Evolutionary conservation across 352 stramenopile species (phyloP), one percentile per base, ranked within the genome.

Genomic region (Phytopythium mirpurense): DNA sequence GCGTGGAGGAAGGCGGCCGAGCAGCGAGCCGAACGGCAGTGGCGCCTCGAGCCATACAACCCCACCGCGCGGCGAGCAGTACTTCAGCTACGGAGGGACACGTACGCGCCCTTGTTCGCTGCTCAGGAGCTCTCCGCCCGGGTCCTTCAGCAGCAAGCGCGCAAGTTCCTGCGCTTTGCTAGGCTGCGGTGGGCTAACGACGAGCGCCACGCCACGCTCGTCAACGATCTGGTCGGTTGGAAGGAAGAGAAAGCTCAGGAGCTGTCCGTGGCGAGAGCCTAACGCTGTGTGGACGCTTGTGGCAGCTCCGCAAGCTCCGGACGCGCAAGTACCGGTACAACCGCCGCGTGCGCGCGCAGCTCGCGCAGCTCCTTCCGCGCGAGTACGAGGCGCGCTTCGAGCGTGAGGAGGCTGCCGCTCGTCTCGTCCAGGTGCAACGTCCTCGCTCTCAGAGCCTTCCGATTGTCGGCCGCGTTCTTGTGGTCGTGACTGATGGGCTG

Each of bases 261-360:
- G 9, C 29, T 32, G 5, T 9, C 29, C 5, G 29, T 32, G 5
- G 5, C 29, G 5, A 5, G 29, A 32, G 8, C 19, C 57, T 16
- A 31, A 14, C 27, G 11, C 31, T 46, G 49, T 46, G 8, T 37
- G 1, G 5, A 5, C 7, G 23, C 43, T 16, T n/a, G 16, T 19
- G 29, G 43, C 40, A 80, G 70, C 68, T 54, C 59, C 67, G 59
- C 61, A 88, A 88, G 49, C 55, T 77, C 21, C 56, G 57, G 23
- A 86, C 78, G 32, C 68, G 62, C n/a, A 88, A 86, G 63, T 88
- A 88, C 54, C 74, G 68, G 12, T 87, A 85, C 70, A 83, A 86
- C 31, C 65, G 63, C 19, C 56, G 60, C 31, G 60, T 90, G 24
- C 77, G 79, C 3, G 63, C 55, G 24, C 65, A 86, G 38, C 40